A percentile compares a stretch with the other conserved stretches of the same genome.
Conservation (phyloP, 805 yeast genomes). For the Lipomyces yamanashiensis region DNA sequence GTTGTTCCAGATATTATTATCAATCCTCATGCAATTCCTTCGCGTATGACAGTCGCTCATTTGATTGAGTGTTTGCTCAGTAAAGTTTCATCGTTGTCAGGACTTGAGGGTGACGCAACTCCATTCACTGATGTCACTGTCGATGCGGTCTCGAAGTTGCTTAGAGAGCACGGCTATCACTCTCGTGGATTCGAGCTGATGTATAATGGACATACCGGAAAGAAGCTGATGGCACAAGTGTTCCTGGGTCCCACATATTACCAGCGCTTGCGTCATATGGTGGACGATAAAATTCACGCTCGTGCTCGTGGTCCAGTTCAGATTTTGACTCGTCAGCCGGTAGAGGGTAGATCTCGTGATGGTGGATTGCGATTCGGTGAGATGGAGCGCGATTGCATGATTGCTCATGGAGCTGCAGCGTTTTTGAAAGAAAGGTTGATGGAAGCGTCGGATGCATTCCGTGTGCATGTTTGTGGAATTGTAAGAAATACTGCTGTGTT, state of each 20-base stretch:
- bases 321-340: conserved; percentile 97
- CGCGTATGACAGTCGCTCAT: conserved; percentile 99
- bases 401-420: conserved; percentile 99
- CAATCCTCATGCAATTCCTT: conserved; percentile 99
- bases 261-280: conserved; percentile 99
- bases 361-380: conserved; percentile 99
- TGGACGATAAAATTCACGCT: conserved; percentile 97
- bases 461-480: conserved; percentile 97
- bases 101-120: conserved; percentile 98
- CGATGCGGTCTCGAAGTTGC: conserved; percentile 88
- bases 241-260: conserved; percentile 99
- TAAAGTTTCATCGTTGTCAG: conserved; percentile 91
- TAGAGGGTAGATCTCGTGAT: conserved; percentile 98
- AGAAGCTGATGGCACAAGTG: conserved; percentile 95
- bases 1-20: conserved; percentile 95
- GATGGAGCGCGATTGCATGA: conserved; percentile 99
- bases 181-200: conserved; percentile 98
- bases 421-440: conserved; percentile 95
- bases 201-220: conserved; percentile 99
- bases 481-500: conserved; percentile 1
- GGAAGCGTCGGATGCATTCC: conserved; percentile 99
- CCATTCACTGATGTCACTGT: conserved; percentile 99
- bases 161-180: conserved; percentile 95
- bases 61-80: conserved; percentile 96
- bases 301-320: conserved; percentile 99